These are phyloP conservation scores for Lentinus brumalis DNA, from an alignment of 768 basidiomycete species.

Conservation along the genomic window DNA sequence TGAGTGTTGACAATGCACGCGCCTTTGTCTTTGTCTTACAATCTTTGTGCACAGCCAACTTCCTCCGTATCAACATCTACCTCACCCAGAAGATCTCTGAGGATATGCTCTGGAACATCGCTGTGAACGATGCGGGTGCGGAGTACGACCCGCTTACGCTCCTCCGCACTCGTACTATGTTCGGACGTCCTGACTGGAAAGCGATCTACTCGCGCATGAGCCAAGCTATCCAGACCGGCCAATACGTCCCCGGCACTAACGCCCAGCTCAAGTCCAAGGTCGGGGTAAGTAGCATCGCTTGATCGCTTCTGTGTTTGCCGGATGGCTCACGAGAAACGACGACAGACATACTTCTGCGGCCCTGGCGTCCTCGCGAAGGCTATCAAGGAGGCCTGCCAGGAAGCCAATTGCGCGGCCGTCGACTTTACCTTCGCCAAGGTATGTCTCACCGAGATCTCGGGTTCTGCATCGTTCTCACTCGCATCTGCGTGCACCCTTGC, in stretches of 20 bases:
- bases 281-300: conserved; percentile 53
- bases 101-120: conserved; percentile 91
- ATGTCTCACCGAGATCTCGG: background rate
- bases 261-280: conserved; percentile 83
- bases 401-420: conserved; percentile 55
- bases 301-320: conserved; percentile 2
- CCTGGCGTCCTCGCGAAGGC: conserved; percentile 73
- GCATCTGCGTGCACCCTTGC: conserved; percentile 22
- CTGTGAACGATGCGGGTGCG: conserved; percentile 82
- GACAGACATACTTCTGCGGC: conserved; percentile 87
- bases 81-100: conserved; percentile 84
- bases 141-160: conserved; percentile 90
- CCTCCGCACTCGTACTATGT: conserved; percentile 86
- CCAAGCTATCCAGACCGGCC: conserved; percentile 78
- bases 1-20: conserved; percentile 42
- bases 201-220: conserved; percentile 74
- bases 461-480: background rate
- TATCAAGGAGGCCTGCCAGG: conserved; percentile 71
- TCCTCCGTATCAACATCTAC: conserved; percentile 90
- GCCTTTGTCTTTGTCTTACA: background rate
- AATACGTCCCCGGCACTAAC: conserved; percentile 78
- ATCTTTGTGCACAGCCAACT: conserved; percentile 61
- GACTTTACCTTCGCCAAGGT: conserved; percentile 86
- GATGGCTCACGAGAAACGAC: conserved; percentile 7
- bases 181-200: conserved; percentile 90